These are phyloP conservation scores for Eruca vesicaria DNA, from an alignment of 441 rosid species.

Conservation along the genomic window DNA sequence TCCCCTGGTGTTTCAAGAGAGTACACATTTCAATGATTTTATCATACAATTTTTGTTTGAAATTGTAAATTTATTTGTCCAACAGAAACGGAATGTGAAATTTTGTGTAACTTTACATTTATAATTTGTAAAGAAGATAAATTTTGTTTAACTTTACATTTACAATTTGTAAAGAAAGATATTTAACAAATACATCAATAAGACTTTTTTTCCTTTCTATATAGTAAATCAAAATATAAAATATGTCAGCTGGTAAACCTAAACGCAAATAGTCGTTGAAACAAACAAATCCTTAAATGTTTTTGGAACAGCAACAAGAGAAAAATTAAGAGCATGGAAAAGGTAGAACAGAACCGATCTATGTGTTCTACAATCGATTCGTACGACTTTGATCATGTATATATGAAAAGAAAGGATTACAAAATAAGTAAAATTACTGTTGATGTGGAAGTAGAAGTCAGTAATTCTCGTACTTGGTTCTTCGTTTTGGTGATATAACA, in stretches of 20 bases:
- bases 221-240: background rate
- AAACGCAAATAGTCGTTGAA: background rate
- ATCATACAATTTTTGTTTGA: background rate
- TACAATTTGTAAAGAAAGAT: background rate
- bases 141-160: background rate
- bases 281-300: background rate
- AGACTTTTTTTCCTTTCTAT: background rate
- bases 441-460: conserved; percentile 28
- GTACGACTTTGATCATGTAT: conserved; percentile 11
- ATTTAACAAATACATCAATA: background rate
- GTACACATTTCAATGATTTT: background rate
- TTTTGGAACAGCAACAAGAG: conserved; percentile 9
- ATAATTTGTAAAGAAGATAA: too few species aligned
- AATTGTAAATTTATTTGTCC: background rate
- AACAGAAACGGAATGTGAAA: background rate
- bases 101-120: background rate
- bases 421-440: conserved; percentile 7
- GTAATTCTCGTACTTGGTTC: conserved; percentile 28
- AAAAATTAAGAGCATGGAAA: background rate
- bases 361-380: background rate
- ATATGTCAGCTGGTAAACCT: background rate
- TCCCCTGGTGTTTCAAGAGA: background rate
- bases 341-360: conserved; percentile 9
- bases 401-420: background rate
- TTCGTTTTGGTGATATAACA: conserved; percentile 31